Conservation (phyloP, 179 eudicot species). For the Nepenthes alata region DNA sequence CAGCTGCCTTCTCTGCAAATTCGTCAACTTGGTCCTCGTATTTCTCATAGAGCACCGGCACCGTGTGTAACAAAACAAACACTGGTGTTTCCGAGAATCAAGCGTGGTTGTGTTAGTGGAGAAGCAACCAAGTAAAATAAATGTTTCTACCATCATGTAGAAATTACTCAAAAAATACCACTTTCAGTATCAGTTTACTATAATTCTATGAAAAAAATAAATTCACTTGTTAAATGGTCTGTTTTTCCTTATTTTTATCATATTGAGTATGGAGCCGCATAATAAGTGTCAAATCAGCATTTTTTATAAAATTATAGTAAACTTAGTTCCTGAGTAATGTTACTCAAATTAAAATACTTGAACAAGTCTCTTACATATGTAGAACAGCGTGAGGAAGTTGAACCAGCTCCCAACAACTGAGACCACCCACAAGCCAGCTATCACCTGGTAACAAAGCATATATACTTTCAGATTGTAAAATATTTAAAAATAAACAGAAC, state of each 20-base stretch:
- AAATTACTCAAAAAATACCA: no score
- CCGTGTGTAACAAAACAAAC: constrained; percentile 47
- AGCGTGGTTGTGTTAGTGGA: not conserved
- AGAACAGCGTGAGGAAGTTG: constrained; percentile 54
- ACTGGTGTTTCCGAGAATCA: constrained; percentile 20
- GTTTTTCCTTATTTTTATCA: no score
- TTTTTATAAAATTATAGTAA: no score
- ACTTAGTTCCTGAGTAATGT: no score
- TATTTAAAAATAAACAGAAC: no score
- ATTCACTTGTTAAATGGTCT: no score
- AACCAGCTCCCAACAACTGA: constrained; percentile 58
- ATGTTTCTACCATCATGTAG: no score
- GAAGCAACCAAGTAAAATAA: no score
- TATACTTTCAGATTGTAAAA: not conserved
- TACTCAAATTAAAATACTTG: not conserved
- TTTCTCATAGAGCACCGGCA: constrained; percentile 63
- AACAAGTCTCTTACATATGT: constrained; percentile 36
- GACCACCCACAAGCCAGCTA: constrained; percentile 46
- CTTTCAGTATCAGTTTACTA: no score
- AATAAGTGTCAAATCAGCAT: no score
- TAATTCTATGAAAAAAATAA: no score
- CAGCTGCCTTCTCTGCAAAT: constrained; percentile 37
- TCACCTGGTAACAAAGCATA: constrained; percentile 26
- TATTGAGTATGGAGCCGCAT: no score
- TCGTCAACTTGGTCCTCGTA: constrained; percentile 63